Conservation (phyloP, 2,329 filamentous ascomycete genomes). For the Ophiostoma montium region DNA sequence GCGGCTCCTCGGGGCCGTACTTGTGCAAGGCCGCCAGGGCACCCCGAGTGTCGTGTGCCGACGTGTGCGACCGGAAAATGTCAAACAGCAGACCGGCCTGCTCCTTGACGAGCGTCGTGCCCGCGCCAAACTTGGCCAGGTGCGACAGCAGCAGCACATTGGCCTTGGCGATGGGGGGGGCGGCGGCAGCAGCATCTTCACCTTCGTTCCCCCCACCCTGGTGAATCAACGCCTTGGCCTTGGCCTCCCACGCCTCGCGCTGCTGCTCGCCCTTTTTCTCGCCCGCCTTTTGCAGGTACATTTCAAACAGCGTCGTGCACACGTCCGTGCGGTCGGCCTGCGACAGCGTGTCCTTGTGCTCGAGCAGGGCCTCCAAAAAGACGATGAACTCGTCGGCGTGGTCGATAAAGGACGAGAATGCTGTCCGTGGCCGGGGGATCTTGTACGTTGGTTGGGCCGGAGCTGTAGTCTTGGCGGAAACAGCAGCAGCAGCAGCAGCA, state of each 20-base stretch:
- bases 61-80: constrained; percentile 92
- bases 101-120: constrained; percentile 84
- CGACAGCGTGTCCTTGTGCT: constrained; percentile 45
- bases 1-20: constrained; percentile 82
- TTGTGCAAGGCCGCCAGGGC: constrained; percentile 82
- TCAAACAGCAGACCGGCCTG: constrained; percentile 84
- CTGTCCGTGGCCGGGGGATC: constrained; percentile 68
- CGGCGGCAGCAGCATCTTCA: constrained; percentile 41
- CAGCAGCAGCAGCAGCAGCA: background rate
- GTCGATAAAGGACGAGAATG: constrained; percentile 94
- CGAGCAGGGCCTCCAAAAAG: constrained; percentile 81
- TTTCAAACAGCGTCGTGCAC: constrained; percentile 92
- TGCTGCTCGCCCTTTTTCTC: constrained; percentile 52
- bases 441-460: constrained; percentile 45
- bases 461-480: background rate
- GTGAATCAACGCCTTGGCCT: constrained; percentile 70
- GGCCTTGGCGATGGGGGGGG: constrained; percentile 74
- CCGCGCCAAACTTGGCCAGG: constrained; percentile 76
- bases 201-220: constrained; percentile 23
- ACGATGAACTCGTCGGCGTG: constrained; percentile 82
- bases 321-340: constrained; percentile 69
- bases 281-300: constrained; percentile 85
- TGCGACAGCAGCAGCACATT: constrained; percentile 89
- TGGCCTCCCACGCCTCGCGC: constrained; percentile 72
- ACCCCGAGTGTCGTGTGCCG: constrained; percentile 78